Conservation (phyloP, 768 basidiomycete genomes). For the Termitomyces sp. region DNA sequence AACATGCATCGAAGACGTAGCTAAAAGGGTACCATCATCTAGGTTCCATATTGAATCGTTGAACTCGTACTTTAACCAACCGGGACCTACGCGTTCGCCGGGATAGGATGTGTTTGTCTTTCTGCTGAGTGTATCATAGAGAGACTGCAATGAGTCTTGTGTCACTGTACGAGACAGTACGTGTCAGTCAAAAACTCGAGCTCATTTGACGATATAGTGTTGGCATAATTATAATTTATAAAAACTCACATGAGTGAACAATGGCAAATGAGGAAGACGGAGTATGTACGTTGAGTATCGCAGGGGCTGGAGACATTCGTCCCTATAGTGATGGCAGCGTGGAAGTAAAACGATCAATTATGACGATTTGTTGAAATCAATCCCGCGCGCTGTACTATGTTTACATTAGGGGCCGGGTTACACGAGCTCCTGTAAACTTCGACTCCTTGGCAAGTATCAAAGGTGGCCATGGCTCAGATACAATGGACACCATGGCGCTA, state of each 20-base stretch:
- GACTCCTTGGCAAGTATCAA: too few species aligned
- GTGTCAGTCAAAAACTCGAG: neutral
- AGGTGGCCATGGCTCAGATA: too few species aligned
- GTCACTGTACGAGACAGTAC: slow-evolving; percentile 41
- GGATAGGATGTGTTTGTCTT: slow-evolving; percentile 57
- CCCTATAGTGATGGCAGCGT: neutral
- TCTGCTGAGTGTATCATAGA: slow-evolving; percentile 68
- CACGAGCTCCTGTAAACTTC: too few species aligned
- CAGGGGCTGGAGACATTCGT: slow-evolving; percentile 26
- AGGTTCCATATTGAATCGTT: slow-evolving; percentile 77
- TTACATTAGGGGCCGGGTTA: too few species aligned
- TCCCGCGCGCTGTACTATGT: too few species aligned
- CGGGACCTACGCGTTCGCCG: slow-evolving; percentile 60
- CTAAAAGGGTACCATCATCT: slow-evolving; percentile 67
- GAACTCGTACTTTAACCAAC: slow-evolving; percentile 87
- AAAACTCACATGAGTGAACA: slow-evolving; percentile 62
- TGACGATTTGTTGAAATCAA: neutral
- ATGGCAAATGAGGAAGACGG: slow-evolving; percentile 71
- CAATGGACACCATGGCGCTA: too few species aligned
- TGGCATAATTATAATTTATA: neutral
- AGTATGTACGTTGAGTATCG: slow-evolving; percentile 71
- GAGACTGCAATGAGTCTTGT: slow-evolving; percentile 55
- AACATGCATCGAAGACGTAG: neutral
- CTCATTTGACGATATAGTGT: neutral
- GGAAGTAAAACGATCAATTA: neutral